Base-by-base conservation (phyloP, 371 early-diverging fungal species). In the Batkoa obscura region DNA sequence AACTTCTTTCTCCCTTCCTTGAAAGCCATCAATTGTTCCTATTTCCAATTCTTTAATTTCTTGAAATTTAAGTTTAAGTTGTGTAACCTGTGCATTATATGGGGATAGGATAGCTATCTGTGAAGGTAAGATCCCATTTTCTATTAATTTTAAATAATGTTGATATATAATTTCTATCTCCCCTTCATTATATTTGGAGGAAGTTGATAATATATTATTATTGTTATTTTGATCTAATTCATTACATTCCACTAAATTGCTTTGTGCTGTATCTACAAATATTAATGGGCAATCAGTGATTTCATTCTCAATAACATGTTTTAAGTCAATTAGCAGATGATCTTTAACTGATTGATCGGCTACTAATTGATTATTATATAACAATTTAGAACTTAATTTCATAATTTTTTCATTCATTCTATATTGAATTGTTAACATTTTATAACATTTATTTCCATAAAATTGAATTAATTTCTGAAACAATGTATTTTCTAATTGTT, bases 1-100 rank as follows among this genome's bases (percentile, higher is more conserved):
- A 0, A 84, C 90, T 55, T 95, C 91, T 59, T 90, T 90, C 66
- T 96, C 98, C 55, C 89, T 76, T 0, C 98, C 97, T 65, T 98
- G 98, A 62, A 95, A 93, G 0, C 94, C 93, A 69, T 98, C 98
- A 0, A 96, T 92, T 1, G 87, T 80, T 65, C 64, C 62, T 9
- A 55, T 50, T 49, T 45, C 55, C 10, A 50, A 34, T 23, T 23
- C 23, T 23, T 23, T 23, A 23, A 23, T 23, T 45, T 46, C n/a
- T 3, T 43, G 56, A 45, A 13, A 55, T 4, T 41, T 35, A 4
- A 47, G 9, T 46, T 73, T 55, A 9, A 55, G 46, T 35, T 31
- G 43, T 3, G 37, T 67, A 5, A 85, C 88, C 63, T 94, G 94
- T 0, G 74, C 88, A 17, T 74, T 74, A 67, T 89, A 93, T 0